phyloP scores from a whole-genome alignment of 257 asterid species.

The Parsonsia alboflavescens region DNA sequence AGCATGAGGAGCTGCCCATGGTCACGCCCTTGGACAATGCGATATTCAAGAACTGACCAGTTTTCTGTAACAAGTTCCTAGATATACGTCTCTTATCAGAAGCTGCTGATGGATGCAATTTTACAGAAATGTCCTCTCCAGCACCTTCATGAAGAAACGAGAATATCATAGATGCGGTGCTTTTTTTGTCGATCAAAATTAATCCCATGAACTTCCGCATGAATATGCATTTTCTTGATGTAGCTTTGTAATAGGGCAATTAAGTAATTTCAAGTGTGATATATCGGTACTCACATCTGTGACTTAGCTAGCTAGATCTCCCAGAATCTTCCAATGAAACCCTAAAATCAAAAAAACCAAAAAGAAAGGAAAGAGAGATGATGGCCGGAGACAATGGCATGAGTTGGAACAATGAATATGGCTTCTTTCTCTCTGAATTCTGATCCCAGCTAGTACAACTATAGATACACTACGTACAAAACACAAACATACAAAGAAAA shows the following conservation, averaged over 20 bases:
- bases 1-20: background rate
- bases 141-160: background rate
- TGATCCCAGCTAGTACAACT: background rate
- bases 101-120: background rate
- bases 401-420: background rate
- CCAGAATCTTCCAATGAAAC: slow-evolving; percentile 42
- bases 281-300: slow-evolving; percentile 16
- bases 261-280: background rate
- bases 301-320: background rate
- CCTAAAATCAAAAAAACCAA: too few species aligned
- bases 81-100: slow-evolving; percentile 24
- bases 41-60: slow-evolving; percentile 34
- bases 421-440: slow-evolving; percentile 1
- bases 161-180: background rate
- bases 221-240: too few species aligned
- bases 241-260: too few species aligned
- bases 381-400: slow-evolving; percentile 1
- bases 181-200: too few species aligned
- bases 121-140: slow-evolving; percentile 35
- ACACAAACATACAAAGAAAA: background rate
- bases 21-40: slow-evolving; percentile 10
- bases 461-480: background rate
- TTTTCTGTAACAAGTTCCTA: slow-evolving; percentile 59
- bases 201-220: too few species aligned
- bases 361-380: background rate